phyloP scores from a whole-genome alignment of 106 monocot species.

The Narthecium ossifragum region DNA sequence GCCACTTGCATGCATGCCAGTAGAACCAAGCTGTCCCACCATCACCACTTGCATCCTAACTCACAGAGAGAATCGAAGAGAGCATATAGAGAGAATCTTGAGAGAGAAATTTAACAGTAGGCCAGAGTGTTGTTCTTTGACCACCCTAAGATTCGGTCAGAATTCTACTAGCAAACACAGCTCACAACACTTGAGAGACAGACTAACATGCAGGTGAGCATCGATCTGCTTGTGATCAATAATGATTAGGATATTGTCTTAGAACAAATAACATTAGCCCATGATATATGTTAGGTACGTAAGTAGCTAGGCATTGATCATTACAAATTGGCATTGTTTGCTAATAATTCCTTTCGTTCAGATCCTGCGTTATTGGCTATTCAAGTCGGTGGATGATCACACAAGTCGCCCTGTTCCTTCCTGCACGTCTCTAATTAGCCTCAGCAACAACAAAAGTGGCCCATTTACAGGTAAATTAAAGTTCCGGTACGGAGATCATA shows the following conservation, averaged over 20 bases:
- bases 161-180: background rate
- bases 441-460: background rate
- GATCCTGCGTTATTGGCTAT: background rate
- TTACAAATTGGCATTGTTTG: background rate
- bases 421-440: no score
- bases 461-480: background rate
- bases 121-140: background rate
- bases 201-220: slow-evolving; percentile 1
- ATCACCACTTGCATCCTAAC: no score
- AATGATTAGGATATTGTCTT: background rate
- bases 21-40: background rate
- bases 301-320: no score
- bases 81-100: no score
- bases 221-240: background rate
- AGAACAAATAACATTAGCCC: no score
- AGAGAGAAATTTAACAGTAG: background rate
- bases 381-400: background rate
- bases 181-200: background rate
- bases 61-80: no score
- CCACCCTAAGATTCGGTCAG: background rate
- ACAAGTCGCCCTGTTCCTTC: background rate
- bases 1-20: background rate
- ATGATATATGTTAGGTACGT: background rate
- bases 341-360: background rate
- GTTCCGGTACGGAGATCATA: background rate